Evolutionary conservation across 1,139 yeast genomes (phyloP), one percentile per base, ranked within the genome.

Genomic region (Yamadazyma blattariae): DNA sequence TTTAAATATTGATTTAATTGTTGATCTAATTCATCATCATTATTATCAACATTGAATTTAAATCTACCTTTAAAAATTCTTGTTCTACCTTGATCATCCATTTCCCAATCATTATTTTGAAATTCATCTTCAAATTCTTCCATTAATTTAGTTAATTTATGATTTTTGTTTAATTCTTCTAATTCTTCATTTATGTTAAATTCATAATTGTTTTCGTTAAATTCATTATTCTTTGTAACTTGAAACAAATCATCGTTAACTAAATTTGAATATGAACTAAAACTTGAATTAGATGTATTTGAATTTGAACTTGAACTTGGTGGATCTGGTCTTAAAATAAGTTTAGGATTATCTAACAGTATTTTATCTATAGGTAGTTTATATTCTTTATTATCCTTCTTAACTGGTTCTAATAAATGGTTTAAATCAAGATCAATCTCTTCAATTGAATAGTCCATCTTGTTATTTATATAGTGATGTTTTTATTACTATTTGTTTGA

Each of bases 11-110:
- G 50, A 30, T 51, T 51, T 25, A 68, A 48, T 38, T 57, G 61
- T 8, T 48, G 31, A 32, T 65, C 72, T 18, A 64, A 37, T 13
- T 52, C 45, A 12, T 48, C 52, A 9, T 41, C 40, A 17, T 17
- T 17, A 22, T 41, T 47, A 27, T 46, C 41, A 22, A 41, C 40
- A 26, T 36, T 39, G 27, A 44, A 48, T 28, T 48, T 56, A 41
- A 67, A 64, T 25, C 74, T 46, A 7, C 70, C 71, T 41, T 60
- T 63, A 46, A 60, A 64, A 27, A 67, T 64, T 17, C 74, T 54
- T 2, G 77, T 66, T 45, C 79, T 61, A 32, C 70, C 59, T 46
- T 67, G 73, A 44, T 64, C 72, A 49, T 74, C 79, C 35, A 72
- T 42, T 39, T 69, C 76, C 24, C 52, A 63, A 34, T 61, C 67